Conservation (phyloP, 306 rosid genomes). For the Castanea sativa region DNA sequence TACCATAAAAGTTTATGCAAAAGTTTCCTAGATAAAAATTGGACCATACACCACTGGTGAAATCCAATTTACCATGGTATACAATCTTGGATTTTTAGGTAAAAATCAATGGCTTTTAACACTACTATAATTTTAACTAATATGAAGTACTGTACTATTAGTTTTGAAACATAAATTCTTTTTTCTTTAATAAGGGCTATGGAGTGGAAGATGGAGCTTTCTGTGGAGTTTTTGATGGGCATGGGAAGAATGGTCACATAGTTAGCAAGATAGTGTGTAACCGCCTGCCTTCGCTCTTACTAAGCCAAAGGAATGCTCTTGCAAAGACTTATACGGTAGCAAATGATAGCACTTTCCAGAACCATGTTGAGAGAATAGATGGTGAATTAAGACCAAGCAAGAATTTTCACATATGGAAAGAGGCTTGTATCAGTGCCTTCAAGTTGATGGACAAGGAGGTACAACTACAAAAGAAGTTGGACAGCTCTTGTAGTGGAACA, state of each 20-base stretch:
- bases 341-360: slow-evolving; percentile 4
- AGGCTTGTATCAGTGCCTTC: slow-evolving; percentile 48
- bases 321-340: slow-evolving; percentile 3
- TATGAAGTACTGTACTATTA: too few species aligned
- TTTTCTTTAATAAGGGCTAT: slow-evolving; percentile 38
- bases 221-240: slow-evolving; percentile 84
- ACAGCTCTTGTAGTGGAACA: slow-evolving; percentile 60
- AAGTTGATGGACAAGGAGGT: slow-evolving; percentile 71
- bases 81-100: neutral
- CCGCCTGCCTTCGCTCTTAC: slow-evolving; percentile 42
- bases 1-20: neutral
- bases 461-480: slow-evolving; percentile 54
- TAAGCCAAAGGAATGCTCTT: slow-evolving; percentile 31
- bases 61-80: neutral
- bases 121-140: neutral
- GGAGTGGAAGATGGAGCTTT: slow-evolving; percentile 41
- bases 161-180: neutral
- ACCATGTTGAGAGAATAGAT: neutral
- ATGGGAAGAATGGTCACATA: slow-evolving; percentile 66
- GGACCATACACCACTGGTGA: too few species aligned
- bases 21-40: neutral
- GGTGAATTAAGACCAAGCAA: slow-evolving; percentile 12
- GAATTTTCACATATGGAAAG: slow-evolving; percentile 38
- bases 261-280: slow-evolving; percentile 58
- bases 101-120: neutral